Conservation (phyloP, 2,329 filamentous ascomycete species). For the Alternaria gaisen region DNA sequence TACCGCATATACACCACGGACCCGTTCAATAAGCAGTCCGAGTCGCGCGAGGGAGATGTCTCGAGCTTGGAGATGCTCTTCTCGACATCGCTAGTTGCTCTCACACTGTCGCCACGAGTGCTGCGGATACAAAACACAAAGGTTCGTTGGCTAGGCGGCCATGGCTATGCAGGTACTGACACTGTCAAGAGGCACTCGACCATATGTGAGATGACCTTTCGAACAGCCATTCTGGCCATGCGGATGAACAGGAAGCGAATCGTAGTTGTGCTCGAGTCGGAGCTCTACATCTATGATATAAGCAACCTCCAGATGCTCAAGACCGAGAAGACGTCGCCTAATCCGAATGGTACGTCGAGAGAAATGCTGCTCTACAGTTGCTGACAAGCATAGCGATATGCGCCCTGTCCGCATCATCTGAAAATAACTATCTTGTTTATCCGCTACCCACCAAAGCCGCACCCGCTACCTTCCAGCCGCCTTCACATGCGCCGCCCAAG, state of each 20-base stretch:
- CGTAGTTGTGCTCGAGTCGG: constrained; percentile 91
- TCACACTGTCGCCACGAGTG: constrained; percentile 89
- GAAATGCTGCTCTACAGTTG: not conserved
- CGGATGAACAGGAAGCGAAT: constrained; percentile 93
- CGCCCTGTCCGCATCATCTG: constrained; percentile 90
- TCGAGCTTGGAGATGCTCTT: constrained; percentile 99
- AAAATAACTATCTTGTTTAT: constrained; percentile 95
- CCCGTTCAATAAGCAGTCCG: constrained; percentile 93
- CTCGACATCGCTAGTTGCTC: constrained; percentile 92
- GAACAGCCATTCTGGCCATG: constrained; percentile 93
- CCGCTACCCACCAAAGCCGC: constrained; percentile 76
- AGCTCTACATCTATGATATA: constrained; percentile 98
- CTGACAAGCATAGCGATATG: constrained; percentile 72
- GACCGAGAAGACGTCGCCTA: constrained; percentile 93
- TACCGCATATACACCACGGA: constrained; percentile 98
- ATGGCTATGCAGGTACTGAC: constrained; percentile 16
- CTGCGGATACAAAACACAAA: constrained; percentile 98
- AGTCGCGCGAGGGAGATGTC: constrained; percentile 93
- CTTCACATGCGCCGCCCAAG: constrained; percentile 85
- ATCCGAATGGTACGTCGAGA: constrained; percentile 70
- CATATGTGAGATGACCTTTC: constrained; percentile 98
- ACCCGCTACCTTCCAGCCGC: constrained; percentile 63
- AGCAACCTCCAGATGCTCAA: constrained; percentile 96
- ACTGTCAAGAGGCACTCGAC: constrained; percentile 71
- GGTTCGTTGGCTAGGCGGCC: constrained; percentile 59